A percentile compares a stretch with the other conserved stretches of the same genome.
Conservation (phyloP, 106 monocot species). For the Apostasia ramifera region DNA sequence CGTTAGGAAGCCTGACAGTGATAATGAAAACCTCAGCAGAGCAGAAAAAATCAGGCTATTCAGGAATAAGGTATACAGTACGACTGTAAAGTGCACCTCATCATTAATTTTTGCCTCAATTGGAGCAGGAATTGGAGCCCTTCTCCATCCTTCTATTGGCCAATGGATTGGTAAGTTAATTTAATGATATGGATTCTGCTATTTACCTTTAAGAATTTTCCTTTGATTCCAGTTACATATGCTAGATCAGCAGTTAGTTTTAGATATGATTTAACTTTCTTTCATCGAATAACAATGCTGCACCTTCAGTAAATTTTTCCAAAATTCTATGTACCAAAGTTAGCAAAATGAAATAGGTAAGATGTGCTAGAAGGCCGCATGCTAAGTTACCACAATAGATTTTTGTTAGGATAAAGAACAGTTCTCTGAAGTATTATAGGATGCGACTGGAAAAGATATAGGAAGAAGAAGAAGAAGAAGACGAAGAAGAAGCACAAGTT, state of each 20-base stretch:
- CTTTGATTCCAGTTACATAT: background rate
- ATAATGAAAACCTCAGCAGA: slow-evolving; percentile 21
- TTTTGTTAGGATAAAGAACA: no score
- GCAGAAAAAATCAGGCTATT: slow-evolving; percentile 37
- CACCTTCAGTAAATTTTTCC: no score
- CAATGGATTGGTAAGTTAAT: slow-evolving; percentile 82
- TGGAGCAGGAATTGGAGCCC: slow-evolving; percentile 78
- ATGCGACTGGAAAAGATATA: no score
- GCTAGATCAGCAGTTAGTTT: background rate
- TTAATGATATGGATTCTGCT: background rate
- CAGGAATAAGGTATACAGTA: slow-evolving; percentile 36
- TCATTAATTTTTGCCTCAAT: slow-evolving; percentile 89
- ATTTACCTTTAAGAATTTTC: background rate
- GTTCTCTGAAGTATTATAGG: no score
- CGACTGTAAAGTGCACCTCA: slow-evolving; percentile 52
- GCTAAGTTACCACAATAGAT: no score
- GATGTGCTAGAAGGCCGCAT: no score
- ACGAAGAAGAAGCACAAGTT: no score
- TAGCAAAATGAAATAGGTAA: no score
- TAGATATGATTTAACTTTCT: no score
- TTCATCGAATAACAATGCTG: no score
- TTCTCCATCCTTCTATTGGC: slow-evolving; percentile 72
- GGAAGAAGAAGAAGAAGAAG: no score
- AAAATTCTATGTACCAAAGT: no score
- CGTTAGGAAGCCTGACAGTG: slow-evolving; percentile 35